Percentiles rank a stretch among this genome's conserved stretches.
These are phyloP conservation scores for Xylaria sp. DNA, from an alignment of 2,329 filamentous ascomycete genomes.

Conservation along the genomic window DNA sequence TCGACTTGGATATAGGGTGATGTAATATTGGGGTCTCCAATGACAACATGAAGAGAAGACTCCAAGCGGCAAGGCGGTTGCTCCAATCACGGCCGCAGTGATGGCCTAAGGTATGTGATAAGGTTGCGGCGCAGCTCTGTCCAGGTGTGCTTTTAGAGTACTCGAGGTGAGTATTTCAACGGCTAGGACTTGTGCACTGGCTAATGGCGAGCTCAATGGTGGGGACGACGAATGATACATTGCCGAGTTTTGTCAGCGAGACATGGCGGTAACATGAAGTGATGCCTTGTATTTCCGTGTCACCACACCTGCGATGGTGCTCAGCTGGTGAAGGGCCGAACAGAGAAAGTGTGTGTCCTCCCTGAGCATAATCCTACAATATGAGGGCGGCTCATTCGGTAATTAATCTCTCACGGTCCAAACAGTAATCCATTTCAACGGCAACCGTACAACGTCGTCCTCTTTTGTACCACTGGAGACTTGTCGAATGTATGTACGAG, in stretches of 20 bases:
- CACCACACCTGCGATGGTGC: neutral
- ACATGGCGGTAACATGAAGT: neutral
- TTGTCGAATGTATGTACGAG: neutral
- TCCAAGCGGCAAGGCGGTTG: neutral
- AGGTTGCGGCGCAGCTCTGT: conserved; percentile 1
- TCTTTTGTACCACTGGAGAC: neutral
- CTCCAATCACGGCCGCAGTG: conserved; percentile 1
- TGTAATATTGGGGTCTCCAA: conserved; percentile 11
- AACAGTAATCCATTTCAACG: neutral
- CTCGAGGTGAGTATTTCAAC: conserved; percentile 2
- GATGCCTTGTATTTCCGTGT: neutral
- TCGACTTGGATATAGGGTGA: conserved; percentile 1
- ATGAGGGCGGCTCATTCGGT: neutral
- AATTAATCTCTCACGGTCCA: neutral
- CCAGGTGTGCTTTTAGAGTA: conserved; percentile 6
- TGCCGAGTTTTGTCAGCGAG: neutral
- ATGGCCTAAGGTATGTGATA: neutral
- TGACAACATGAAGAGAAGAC: neutral
- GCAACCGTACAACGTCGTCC: neutral
- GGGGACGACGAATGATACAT: neutral
- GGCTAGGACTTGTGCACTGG: neutral
- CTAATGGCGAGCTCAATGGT: conserved; percentile 11
- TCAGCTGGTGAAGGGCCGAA: neutral
- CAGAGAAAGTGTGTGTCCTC: neutral
- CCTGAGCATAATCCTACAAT: neutral